Evolutionary conservation across 2,329 filamentous ascomycete genomes (phyloP).

Genomic region (Pseudofabraea citricarpa): DNA sequence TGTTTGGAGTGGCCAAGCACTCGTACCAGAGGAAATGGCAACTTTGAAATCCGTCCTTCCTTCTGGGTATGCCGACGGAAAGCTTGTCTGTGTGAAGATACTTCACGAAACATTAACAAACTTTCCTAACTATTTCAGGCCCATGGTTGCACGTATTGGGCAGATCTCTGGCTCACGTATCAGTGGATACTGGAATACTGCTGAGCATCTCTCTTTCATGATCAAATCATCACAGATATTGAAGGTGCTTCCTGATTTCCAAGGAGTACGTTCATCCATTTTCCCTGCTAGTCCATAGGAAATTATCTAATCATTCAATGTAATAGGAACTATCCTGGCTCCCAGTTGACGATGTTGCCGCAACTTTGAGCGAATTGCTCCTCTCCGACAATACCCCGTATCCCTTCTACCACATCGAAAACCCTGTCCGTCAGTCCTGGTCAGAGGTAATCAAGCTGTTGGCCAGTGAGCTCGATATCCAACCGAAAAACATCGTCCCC

Average conservation of each 20-base stretch:
- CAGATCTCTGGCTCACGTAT: conserved; percentile 47
- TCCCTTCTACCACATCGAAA: conserved; percentile 38
- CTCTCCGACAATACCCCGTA: background rate
- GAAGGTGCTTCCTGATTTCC: conserved; percentile 34
- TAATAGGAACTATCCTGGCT: conserved; percentile 20
- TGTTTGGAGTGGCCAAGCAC: conserved; percentile 20
- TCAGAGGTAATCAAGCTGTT: conserved; percentile 29
- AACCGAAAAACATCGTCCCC: background rate
- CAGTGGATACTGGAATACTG: conserved; percentile 50
- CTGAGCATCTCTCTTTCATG: conserved; percentile 45
- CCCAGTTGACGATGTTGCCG: background rate
- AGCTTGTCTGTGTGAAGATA: conserved; percentile 45
- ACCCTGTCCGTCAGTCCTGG: conserved; percentile 38
- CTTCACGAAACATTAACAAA: conserved; percentile 41
- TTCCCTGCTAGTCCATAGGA: background rate
- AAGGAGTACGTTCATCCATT: conserved; percentile 19
- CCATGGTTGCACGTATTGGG: conserved; percentile 40
- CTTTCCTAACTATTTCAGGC: conserved; percentile 36
- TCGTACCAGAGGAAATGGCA: conserved; percentile 39
- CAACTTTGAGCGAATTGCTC: background rate
- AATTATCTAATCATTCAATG: background rate
- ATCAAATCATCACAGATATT: conserved; percentile 45
- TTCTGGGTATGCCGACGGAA: conserved; percentile 48
- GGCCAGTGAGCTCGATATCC: conserved; percentile 23
- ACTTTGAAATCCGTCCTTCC: conserved; percentile 34